Evolutionary conservation across 306 rosid species (phyloP), one percentile per base, ranked within the genome.

Genomic region (Begonia loranthoides): DNA sequence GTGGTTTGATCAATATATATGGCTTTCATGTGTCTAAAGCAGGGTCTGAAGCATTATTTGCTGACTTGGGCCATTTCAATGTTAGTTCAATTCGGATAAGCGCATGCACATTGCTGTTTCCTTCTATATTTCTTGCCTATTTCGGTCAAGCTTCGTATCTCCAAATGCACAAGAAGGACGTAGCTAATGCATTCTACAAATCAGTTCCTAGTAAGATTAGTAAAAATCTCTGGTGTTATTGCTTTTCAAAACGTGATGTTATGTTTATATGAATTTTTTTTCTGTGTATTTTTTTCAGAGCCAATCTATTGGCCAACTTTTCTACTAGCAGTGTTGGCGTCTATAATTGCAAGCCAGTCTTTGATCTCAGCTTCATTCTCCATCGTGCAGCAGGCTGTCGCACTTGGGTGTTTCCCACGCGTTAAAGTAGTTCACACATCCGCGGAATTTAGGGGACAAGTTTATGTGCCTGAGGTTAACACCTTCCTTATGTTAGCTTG

Each of bases 341-440:
- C 68, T 7, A 49, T 55, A 49, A 55, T 55, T 46, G 68, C 56
- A 33, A 63, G 68, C 34, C 68, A 63, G 16, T 58, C 68, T 3
- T 44, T 55, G 55, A 63, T 63, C 13, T 54, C 68, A 0, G 68
- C 47, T 12, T 52, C 61, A 5, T 63, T 63, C 55, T 63, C 61
- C 2, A 63, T 63, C 36, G 53, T 63, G 13, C 68, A 63, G 9
- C 68, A 63, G 12, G 54, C 61, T 13, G 46, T 55, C 1, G 48
- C 68, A 39, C 59, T 63, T n/a, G 61, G 61, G 15, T 63, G 68
- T 44, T 63, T 63, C 41, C 68, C 68, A 19, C 53, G 50, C 10
- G 61, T 63, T 10, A 54, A 40, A 45, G 47, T 63, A 16, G 49
- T 55, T 16, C 68, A 63, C 22, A 63, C 68, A 3, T 63, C 68